These are phyloP conservation scores for Asterophora lycoperdoides DNA, from an alignment of 768 basidiomycete species.

Conservation along the genomic window DNA sequence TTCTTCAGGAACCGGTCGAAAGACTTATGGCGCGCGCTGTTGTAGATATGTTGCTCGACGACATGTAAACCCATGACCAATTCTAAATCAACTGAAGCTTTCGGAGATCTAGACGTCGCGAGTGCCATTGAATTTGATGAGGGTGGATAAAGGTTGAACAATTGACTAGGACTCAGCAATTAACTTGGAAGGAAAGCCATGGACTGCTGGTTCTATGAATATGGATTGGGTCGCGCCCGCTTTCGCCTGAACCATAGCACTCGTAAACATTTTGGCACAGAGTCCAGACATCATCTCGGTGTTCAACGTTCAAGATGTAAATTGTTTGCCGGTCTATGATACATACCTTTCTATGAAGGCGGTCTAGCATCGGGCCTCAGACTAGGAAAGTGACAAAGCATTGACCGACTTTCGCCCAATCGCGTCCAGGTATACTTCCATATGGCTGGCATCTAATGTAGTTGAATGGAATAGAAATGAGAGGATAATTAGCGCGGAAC, in stretches of 20 bases:
- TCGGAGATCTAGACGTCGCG: no score
- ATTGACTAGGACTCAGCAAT: no score
- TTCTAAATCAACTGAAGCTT: not conserved
- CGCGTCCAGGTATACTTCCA: not conserved
- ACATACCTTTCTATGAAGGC: slow-evolving; percentile 7
- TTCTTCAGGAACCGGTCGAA: not conserved
- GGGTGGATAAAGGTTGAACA: no score
- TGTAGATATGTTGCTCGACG: not conserved
- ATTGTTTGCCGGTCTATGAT: not conserved
- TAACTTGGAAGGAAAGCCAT: no score
- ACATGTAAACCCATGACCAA: not conserved
- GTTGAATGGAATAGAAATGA: no score
- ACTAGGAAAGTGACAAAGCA: slow-evolving; percentile 4
- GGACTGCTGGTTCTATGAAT: slow-evolving; percentile 4
- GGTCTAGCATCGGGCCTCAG: not conserved
- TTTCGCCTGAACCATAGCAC: slow-evolving; percentile 8
- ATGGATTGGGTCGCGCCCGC: slow-evolving; percentile 2
- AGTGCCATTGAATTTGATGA: not conserved
- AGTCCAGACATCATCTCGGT: no score
- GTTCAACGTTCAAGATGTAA: no score
- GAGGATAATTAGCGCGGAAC: no score
- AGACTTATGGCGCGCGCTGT: not conserved
- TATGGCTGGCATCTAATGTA: no score
- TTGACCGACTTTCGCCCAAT: slow-evolving; percentile 11
- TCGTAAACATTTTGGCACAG: slow-evolving; percentile 19